Base-by-base conservation (phyloP, 805 yeast species). In the Ogataea thermomethanolica region DNA sequence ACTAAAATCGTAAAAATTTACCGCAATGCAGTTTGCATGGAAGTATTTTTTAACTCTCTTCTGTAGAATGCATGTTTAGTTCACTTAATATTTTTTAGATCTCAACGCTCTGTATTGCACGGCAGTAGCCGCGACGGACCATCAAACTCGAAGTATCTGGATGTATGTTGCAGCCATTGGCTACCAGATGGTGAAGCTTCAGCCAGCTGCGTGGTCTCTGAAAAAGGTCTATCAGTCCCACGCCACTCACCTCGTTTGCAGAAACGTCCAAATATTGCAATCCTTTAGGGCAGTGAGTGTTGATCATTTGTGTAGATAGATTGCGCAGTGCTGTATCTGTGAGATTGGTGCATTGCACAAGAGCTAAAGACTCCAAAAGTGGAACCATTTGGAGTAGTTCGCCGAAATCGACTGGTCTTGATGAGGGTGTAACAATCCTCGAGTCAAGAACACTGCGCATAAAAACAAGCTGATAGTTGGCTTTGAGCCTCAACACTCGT, bases 221-320 rank as follows among this genome's bases (percentile, higher is more conserved):
- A 63, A 70, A 56, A 31, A 55, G 37, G 2, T 48, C 53, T 12
- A 53, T 24, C 29, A 41, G 30, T 1, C 59, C 62, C 17, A 53
- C 50, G 2, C 60, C 58, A 5, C 52, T 51, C 8, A 56, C 43
- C 15, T 43, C 44, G 39, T 54, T 55, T 7, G 27, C 27, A 8
- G 61, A 54, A 2, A 56, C 24, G 27, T 53, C 48, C 13, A 56
- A 32, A 3, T 8, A 7, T 5, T 43, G 30, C 17, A 56, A 28
- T 9, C 35, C 25, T 4, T 17, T 29, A 3, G 37, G 43, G 4
- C n/a, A 29, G 3, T 21, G n/a, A 10, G 28, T 23, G 7, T 25
- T 21, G 4, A 41, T 25, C 29, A 51, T 21, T 25, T 45, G 48
- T 3, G 40, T 11, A 2, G 53, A 29, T 3, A 56, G 25, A 9